Conservation (phyloP, 225 moss, liverwort and hornwort genomes). For the Physcomitrellopsis africana region DNA sequence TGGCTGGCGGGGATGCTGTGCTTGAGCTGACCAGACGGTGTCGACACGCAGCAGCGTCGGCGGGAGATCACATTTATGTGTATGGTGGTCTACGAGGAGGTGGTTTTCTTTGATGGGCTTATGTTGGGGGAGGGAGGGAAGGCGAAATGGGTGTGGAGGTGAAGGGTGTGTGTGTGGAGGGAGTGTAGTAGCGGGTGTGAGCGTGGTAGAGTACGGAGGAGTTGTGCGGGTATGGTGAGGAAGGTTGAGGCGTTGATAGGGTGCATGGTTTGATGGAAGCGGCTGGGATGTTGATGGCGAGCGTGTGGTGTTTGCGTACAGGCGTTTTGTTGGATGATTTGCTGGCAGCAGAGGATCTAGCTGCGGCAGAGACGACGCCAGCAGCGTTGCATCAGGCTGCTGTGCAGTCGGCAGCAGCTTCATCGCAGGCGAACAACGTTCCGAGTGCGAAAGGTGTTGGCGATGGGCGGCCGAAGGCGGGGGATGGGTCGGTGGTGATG, state of each 20-base stretch:
- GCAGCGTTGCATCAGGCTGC: conserved; percentile 57
- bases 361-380: conserved; percentile 58
- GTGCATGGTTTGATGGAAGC: background rate
- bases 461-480: conserved; percentile 44
- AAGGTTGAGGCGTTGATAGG: background rate
- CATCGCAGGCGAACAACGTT: conserved; percentile 26
- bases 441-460: conserved; percentile 24
- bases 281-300: conserved; percentile 5
- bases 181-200: background rate
- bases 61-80: conserved; percentile 82
- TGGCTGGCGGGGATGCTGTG: conserved; percentile 73
- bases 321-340: conserved; percentile 70
- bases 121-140: background rate
- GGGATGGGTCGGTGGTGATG: conserved; percentile 54
- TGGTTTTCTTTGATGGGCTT: conserved; percentile 22
- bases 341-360: conserved; percentile 63
- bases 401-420: conserved; percentile 35
- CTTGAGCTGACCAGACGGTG: conserved; percentile 80
- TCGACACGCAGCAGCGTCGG: conserved; percentile 84
- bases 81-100: conserved; percentile 91
- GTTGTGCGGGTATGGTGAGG: background rate
- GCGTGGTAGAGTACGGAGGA: background rate
- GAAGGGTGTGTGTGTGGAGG: background rate
- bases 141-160: background rate
- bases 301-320: conserved; percentile 28